A percentile compares a stretch with the other conserved stretches of the same genome.
These are phyloP conservation scores for Pythium vanterpoolii DNA, from an alignment of 352 stramenopile genomes.

Conservation along the genomic window DNA sequence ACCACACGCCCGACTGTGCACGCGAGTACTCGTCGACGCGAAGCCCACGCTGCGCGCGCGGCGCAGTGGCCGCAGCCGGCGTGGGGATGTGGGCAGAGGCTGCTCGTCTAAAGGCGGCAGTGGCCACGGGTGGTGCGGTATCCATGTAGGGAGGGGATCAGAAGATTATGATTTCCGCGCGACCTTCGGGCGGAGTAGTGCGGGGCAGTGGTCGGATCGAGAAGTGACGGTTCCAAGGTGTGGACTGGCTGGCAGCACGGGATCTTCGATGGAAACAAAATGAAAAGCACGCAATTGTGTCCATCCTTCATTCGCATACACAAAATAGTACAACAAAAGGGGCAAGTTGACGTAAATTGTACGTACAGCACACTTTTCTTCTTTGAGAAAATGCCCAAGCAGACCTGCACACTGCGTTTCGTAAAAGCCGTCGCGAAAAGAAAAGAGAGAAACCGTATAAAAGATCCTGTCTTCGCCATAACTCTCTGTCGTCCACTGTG, in stretches of 20 bases:
- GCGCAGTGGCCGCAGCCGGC: too few species aligned
- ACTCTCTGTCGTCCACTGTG: too few species aligned
- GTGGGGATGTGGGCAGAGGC: neutral
- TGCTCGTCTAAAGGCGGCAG: neutral
- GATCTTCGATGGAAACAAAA: neutral
- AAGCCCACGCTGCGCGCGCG: conserved; percentile 25
- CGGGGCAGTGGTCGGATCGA: neutral
- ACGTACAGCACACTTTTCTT: neutral
- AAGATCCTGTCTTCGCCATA: too few species aligned
- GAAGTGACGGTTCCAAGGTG: neutral
- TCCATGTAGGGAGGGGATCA: conserved; percentile 5
- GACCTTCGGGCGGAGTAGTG: neutral
- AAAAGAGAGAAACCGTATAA: too few species aligned
- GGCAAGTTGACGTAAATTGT: neutral
- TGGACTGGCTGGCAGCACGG: neutral
- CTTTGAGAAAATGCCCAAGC: neutral
- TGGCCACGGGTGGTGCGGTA: neutral
- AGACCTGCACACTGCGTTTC: too few species aligned
- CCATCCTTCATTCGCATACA: neutral
- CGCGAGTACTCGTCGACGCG: conserved; percentile 51
- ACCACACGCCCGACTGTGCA: conserved; percentile 53
- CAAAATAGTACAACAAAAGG: neutral
- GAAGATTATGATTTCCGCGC: neutral
- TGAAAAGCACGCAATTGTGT: neutral
- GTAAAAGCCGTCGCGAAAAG: too few species aligned